Base-by-base conservation (phyloP, 31 red algal species). In the Endocladia muricata region DNA sequence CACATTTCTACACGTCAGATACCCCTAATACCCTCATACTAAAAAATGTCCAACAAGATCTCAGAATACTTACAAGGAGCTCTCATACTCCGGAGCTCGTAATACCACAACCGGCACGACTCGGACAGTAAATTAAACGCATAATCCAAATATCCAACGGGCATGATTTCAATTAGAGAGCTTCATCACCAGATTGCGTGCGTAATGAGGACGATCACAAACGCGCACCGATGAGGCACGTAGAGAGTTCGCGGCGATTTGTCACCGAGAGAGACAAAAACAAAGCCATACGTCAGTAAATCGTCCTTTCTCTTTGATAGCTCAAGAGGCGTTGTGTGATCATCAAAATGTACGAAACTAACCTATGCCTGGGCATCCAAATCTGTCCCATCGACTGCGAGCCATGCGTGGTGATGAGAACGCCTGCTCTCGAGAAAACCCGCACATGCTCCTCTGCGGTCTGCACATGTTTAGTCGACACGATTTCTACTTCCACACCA, bases 51-150 rank as follows among this genome's bases (percentile, higher is more conserved):
- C 22, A 22, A 21, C 25, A 26, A n/a, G 17, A 19, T 15, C 37
- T n/a, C 31, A 8, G 17, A 38, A 23, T 37, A 72, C 76, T 66
- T 79, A 63, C 41, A 43, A 30, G 64, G 43, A 13, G 6, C 51
- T 33, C 22, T 22, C 79, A 41, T 11, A 67, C 79, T 71, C 52
- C 73, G 65, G 34, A 82, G 33, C 41, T 82, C 79, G 43, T 82
- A 70, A 39, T 82, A 82, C 79, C 79, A 82, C 19, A 82, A 72
- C 79, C 73, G 70, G 66, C 79, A 82, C 38, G 65, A 72, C 43
- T 82, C 79, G 15, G 79, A 57, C 42, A 82, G 51, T 41, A 82
- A 42, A 36, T 72, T 70, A 55, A 82, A 82, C 0, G 79, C 64
- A 37, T 72, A 82, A 42, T 82, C 79, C 30, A 51, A 72, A 55